Evolutionary conservation across 2,329 filamentous ascomycete species (phyloP), one percentile per base, ranked within the genome.

Genomic region (Trichoderma atrobrunneum): DNA sequence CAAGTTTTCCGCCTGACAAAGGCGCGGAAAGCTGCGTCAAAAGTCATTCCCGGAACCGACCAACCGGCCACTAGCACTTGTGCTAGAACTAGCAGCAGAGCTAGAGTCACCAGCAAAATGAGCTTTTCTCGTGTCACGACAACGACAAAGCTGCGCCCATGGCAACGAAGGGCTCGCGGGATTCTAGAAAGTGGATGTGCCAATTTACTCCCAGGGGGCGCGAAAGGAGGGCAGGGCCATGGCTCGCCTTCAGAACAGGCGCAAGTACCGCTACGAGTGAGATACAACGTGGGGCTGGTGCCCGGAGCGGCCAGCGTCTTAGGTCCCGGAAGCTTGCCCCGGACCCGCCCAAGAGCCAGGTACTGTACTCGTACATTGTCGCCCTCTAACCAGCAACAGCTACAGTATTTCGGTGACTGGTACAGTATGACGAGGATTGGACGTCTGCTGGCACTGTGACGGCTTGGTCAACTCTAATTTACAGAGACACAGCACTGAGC

Each of bases 261-360:
- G 30, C 28, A 18, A 57, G 54, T 21, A 59, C 56, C 28, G 18
- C 28, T 60, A 32, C 18, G 28, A 60, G 68, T 59, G 16, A 69
- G 51, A 51, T 36, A 36, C 71, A 64, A 72, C 72, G 71, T 74
- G 73, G 71, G 68, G 64, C 73, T 39, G 24, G 21, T 62, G 39
- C 39, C 61, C 54, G 51, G 28, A 62, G 32, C 67, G 62, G 57
- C 66, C 30, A 54, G 28, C 56, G 28, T 34, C 56, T 30, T 63
- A 28, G 61, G 54, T 57, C 48, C 64, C 72, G 73, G 73, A 73
- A 74, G 73, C 69, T 48, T 72, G 48, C 73, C 73, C 72, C 69
- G 72, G 73, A 51, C 72, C 73, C 73, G 64, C 73, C n/a, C 48
- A 5, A 24, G 43, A 59, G 26, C 63, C 62, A 61, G 54, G 70